Percentiles rank a stretch among this genome's conserved stretches.
Evolutionary conservation across 306 rosid genomes (phyloP).

Genomic region (Inga oerstediana): DNA sequence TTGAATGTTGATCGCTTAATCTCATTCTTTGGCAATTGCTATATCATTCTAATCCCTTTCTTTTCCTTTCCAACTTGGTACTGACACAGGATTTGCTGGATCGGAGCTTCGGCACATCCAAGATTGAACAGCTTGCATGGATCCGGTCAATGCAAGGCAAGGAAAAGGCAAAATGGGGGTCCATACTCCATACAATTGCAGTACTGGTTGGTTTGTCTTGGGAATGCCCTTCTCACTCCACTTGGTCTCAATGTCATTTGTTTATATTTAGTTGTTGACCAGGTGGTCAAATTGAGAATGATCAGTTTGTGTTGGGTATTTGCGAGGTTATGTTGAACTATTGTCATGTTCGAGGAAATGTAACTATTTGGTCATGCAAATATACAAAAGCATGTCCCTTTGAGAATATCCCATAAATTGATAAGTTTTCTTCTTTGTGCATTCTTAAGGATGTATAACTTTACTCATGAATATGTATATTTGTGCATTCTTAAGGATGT

Average conservation of each 20-base stretch:
- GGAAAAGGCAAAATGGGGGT: conserved; percentile 19
- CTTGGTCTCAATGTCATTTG: conserved; percentile 30
- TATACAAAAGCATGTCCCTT: background rate
- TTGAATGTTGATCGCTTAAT: background rate
- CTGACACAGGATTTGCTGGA: conserved; percentile 28
- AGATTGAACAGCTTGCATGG: conserved; percentile 11
- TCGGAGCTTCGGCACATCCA: conserved; percentile 24
- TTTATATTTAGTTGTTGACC: conserved; percentile 19
- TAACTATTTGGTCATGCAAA: conserved; percentile 34
- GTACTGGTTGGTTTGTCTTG: conserved; percentile 32
- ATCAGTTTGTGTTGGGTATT: conserved; percentile 28
- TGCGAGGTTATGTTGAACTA: conserved; percentile 30
- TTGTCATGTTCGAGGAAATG: conserved; percentile 26
- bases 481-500: background rate
- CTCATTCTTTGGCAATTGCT: background rate
- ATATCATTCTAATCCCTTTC: background rate
- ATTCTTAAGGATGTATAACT: background rate
- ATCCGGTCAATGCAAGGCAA: conserved; percentile 23
- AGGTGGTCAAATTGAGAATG: background rate
- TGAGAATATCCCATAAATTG: no score
- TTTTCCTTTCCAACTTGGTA: background rate
- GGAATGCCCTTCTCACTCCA: conserved; percentile 37
- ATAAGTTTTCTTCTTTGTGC: background rate
- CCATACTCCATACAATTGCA: conserved; percentile 15
- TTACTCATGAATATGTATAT: background rate